Evolutionary conservation across 176 grass and related monocot species (phyloP).

Genomic region (Avena eriantha): DNA sequence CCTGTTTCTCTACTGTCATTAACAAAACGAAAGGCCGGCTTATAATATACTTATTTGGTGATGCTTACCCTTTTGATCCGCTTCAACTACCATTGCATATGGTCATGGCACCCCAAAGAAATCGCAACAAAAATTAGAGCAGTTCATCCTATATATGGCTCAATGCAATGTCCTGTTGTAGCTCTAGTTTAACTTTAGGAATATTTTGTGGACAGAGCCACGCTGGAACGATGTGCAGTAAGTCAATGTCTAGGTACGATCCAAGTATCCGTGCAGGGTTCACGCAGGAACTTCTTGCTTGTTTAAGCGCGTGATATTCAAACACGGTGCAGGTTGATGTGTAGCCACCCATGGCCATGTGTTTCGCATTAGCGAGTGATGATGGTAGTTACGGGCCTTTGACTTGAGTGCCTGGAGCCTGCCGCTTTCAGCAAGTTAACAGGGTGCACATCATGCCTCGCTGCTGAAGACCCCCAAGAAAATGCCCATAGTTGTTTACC

Average conservation of each 20-base stretch:
- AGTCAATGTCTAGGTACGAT: not conserved
- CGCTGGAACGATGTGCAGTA: not conserved
- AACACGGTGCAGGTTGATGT: not conserved
- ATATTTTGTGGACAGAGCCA: not conserved
- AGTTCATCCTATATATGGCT: too few species aligned
- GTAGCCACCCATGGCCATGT: slow-evolving; percentile 17
- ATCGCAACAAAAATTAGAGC: too few species aligned
- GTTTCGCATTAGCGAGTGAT: not conserved
- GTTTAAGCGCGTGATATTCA: not conserved
- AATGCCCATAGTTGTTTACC: not conserved
- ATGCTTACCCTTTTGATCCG: not conserved
- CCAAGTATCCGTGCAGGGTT: not conserved
- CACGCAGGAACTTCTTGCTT: not conserved
- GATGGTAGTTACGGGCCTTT: slow-evolving; percentile 16
- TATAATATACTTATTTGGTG: not conserved
- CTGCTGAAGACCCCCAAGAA: slow-evolving; percentile 1
- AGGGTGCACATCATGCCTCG: not conserved
- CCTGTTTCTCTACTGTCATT: not conserved
- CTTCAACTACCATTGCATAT: not conserved
- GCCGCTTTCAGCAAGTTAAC: slow-evolving; percentile 23
- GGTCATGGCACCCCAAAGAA: too few species aligned
- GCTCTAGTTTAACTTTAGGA: not conserved
- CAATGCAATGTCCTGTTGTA: not conserved
- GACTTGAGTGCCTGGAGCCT: slow-evolving; percentile 31
- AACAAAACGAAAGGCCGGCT: not conserved